phyloP scores from a whole-genome alignment of 164 flowering plant species.

The Tetracentron sinense region DNA sequence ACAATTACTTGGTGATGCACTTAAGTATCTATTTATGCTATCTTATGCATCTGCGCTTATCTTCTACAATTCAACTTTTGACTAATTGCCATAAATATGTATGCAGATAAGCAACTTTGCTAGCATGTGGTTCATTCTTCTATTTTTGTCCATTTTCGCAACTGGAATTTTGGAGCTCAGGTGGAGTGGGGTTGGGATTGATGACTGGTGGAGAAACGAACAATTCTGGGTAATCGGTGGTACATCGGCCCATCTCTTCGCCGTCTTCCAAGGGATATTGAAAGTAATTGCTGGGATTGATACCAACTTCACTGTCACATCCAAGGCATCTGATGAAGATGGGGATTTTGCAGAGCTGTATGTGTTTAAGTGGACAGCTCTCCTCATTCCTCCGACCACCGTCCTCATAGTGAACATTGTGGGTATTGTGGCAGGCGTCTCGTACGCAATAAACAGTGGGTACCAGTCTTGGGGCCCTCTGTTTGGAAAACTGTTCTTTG shows the following conservation, averaged over 20 bases:
- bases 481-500: slow-evolving; percentile 64
- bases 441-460: slow-evolving; percentile 64
- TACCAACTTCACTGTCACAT: slow-evolving; percentile 83
- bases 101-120: slow-evolving; percentile 80
- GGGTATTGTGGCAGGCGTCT: slow-evolving; percentile 62
- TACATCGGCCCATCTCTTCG: slow-evolving; percentile 63
- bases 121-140: slow-evolving; percentile 71
- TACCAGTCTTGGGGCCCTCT: slow-evolving; percentile 78
- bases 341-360: slow-evolving; percentile 76
- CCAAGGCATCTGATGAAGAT: slow-evolving; percentile 70
- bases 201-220: slow-evolving; percentile 85
- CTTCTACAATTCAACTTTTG: no score
- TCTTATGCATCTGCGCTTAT: no score
- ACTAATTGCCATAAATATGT: no score
- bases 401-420: slow-evolving; percentile 62
- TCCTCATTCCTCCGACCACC: slow-evolving; percentile 77
- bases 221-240: slow-evolving; percentile 80
- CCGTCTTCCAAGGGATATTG: slow-evolving; percentile 72
- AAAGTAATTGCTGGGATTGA: slow-evolving; percentile 79
- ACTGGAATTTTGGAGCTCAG: slow-evolving; percentile 83
- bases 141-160: slow-evolving; percentile 77
- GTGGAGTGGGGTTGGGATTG: slow-evolving; percentile 88
- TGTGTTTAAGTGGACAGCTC: slow-evolving; percentile 83
- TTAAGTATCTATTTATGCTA: no score
- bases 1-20: no score